Evolutionary conservation across 306 rosid genomes (phyloP), one percentile per base, ranked within the genome.

Genomic region (Lotus japonicus): DNA sequence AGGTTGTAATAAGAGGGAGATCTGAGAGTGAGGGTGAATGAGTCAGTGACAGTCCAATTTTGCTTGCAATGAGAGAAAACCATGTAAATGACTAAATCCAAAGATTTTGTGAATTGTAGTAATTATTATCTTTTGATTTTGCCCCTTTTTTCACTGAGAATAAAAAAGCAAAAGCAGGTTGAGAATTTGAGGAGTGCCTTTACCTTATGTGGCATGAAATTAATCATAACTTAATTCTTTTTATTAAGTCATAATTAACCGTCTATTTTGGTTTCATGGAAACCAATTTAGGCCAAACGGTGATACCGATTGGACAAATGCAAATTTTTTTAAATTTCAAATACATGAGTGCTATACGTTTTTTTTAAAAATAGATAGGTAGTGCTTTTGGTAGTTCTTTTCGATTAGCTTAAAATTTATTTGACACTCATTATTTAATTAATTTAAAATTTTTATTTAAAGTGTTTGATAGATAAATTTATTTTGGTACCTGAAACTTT

Each of bases 11-110:
- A 23, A 13, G 28, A 63, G 8, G 78, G 83, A 82, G 80, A 77
- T 77, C 77, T 68, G 77, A 49, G 70, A 36, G 49, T 65, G 75
- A 42, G 51, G 73, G 65, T 45, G 50, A 41, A 41, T n/a, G n/a
- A n/a, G 65, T 41, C 54, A 55, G 12, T 64, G 18, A 11, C 17
- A 70, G 67, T 43, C 61, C 61, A 68, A 42, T 35, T 39, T n/a
- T 64, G 70, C 49, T 33, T 51, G 13, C 31, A 28, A 19, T 5
- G 74, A 72, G 59, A 53, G 77, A 61, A 50, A 44, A 5, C 36
- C 51, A 53, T 31, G 36, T 31, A 31, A 31, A 31, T 31, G 36
- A n/a, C n/a, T n/a, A n/a, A n/a, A n/a, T n/a, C n/a, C 36, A 31
- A 31, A 5, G 7, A 31, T 31, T 31, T 31, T 5, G 7, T 31